Conservation (phyloP, 495 filamentous ascomycete genomes). For the Mycothermus thermophilus region DNA sequence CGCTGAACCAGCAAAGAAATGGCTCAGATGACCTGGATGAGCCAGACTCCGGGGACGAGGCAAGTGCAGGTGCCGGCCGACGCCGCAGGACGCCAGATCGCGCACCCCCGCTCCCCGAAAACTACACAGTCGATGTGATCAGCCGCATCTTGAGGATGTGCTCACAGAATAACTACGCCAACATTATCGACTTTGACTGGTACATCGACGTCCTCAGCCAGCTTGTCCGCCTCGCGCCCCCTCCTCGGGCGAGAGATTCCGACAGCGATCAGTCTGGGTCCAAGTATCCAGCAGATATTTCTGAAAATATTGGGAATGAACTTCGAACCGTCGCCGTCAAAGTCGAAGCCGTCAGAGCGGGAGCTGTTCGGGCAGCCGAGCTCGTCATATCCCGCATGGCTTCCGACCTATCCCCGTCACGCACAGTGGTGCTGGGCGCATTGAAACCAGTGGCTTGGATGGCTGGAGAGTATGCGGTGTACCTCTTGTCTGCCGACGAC, state of each 20-base stretch:
- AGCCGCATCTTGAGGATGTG: constrained; percentile 77
- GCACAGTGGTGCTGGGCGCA: constrained; percentile 37
- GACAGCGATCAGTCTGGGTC: constrained; percentile 29
- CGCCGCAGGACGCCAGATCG: constrained; percentile 22
- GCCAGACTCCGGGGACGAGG: constrained; percentile 48
- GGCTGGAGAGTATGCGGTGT: constrained; percentile 67
- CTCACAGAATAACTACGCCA: constrained; percentile 74
- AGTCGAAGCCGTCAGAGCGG: constrained; percentile 61
- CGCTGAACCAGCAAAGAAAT: constrained; percentile 18
- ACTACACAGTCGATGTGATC: constrained; percentile 70
- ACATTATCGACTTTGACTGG: constrained; percentile 87
- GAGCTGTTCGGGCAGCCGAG: constrained; percentile 74
- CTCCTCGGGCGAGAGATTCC: constrained; percentile 27
- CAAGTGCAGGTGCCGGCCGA: constrained; percentile 29
- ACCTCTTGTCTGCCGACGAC: constrained; percentile 48
- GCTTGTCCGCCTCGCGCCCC: constrained; percentile 54
- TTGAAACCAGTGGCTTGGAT: constrained; percentile 69
- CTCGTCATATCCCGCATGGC: constrained; percentile 44
- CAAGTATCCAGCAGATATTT: constrained; percentile 36
- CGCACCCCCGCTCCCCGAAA: constrained; percentile 49
- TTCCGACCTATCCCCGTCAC: constrained; percentile 27
- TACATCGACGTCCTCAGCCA: constrained; percentile 78
- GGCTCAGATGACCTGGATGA: constrained; percentile 22
- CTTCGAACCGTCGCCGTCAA: constrained; percentile 84
- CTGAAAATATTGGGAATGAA: constrained; percentile 65